A percentile compares a stretch with the other conserved stretches of the same genome.
Conservation (phyloP, 1,284 basidiomycete species). For the Marasmius oreades region DNA sequence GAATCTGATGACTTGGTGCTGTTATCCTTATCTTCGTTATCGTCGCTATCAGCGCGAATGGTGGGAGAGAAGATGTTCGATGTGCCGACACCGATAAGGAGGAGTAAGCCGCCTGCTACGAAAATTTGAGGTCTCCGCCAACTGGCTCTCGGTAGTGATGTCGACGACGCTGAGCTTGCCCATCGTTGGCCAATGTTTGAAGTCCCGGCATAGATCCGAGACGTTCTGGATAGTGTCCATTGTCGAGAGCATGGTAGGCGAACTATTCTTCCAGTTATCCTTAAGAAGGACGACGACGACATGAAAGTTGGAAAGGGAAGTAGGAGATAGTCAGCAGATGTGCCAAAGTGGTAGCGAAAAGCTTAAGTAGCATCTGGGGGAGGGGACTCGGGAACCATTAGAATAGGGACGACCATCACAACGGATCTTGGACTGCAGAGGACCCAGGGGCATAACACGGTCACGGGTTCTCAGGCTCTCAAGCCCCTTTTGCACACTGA, state of each 20-base stretch:
- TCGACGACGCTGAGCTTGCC: background rate
- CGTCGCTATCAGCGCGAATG: background rate
- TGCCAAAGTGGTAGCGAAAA: background rate
- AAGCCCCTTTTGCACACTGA: no score
- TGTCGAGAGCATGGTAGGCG: background rate
- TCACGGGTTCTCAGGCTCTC: no score
- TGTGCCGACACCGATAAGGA: background rate
- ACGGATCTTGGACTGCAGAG: no score
- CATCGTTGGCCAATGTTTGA: background rate
- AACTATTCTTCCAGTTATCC: background rate
- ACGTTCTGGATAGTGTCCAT: background rate
- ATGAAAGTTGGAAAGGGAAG: background rate
- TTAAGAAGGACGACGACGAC: background rate
- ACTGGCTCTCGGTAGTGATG: background rate
- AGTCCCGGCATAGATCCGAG: background rate
- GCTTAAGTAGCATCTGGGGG: background rate
- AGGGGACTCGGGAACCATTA: no score
- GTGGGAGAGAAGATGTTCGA: background rate
- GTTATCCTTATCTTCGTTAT: slow-evolving; percentile 1
- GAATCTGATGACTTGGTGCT: slow-evolving; percentile 13
- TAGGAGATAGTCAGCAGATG: background rate
- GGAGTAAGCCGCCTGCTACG: background rate
- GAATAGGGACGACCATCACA: no score
- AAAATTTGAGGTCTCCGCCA: background rate
- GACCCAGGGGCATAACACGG: no score